Conservation (phyloP, 1,284 basidiomycete species). For the Puccinia triticina region DNA sequence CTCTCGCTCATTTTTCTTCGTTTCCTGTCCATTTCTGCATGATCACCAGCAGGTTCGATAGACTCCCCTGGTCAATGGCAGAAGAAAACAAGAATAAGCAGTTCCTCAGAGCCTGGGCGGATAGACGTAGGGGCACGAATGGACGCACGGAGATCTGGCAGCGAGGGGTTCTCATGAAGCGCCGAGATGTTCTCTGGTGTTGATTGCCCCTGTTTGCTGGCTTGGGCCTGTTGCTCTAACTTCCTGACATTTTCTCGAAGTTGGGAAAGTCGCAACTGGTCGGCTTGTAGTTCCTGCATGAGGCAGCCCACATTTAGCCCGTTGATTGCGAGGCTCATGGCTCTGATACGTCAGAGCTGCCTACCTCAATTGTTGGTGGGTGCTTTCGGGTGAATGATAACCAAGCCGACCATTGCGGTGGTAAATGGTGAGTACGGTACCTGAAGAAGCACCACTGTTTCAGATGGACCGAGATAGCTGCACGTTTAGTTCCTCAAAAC, state of each 20-base stretch:
- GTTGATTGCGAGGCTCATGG: neutral
- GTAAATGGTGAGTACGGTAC: constrained; percentile 42
- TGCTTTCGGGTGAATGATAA: constrained; percentile 33
- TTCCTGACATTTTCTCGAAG: constrained; percentile 30
- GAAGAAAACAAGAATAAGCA: neutral
- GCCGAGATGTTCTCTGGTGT: neutral
- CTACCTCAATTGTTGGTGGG: constrained; percentile 35
- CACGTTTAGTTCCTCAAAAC: neutral
- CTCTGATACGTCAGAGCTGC: neutral
- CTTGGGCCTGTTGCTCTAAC: constrained; percentile 9
- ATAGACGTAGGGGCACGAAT: neutral
- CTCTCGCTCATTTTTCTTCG: constrained; percentile 19
- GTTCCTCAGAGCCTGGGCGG: neutral
- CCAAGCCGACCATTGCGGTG: constrained; percentile 51
- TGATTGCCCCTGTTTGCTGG: constrained; percentile 8
- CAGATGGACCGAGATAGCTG: neutral
- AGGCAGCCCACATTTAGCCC: neutral
- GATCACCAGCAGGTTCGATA: constrained; percentile 7
- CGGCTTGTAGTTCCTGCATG: constrained; percentile 32
- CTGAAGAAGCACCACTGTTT: neutral
- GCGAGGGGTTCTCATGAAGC: neutral
- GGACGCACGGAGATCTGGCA: constrained; percentile 10
- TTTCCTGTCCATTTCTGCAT: constrained; percentile 13
- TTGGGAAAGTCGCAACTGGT: constrained; percentile 21
- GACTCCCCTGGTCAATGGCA: constrained; percentile 3